These are phyloP conservation scores for Funneliformis caledonium DNA, from an alignment of 371 early-diverging fungal species.

Conservation along the genomic window DNA sequence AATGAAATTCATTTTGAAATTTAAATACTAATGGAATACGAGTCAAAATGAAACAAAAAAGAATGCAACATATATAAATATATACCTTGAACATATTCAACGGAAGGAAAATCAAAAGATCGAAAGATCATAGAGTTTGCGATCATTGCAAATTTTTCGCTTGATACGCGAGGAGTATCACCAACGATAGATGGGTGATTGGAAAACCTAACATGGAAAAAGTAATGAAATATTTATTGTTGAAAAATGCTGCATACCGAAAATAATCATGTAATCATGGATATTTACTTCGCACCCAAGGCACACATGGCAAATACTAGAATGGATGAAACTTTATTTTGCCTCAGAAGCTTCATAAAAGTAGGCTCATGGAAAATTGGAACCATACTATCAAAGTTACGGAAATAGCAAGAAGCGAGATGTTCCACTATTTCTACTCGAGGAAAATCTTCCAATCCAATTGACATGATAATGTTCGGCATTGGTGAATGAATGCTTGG, in stretches of 20 bases:
- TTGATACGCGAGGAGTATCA: constrained; percentile 46
- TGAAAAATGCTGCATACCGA: too few relatives aligned
- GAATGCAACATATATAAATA: too few relatives aligned
- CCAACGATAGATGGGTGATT: constrained; percentile 46
- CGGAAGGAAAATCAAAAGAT: constrained; percentile 57
- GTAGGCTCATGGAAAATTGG: constrained; percentile 56
- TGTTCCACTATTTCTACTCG: constrained; percentile 62
- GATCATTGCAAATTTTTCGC: constrained; percentile 49
- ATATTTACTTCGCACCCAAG: constrained; percentile 41
- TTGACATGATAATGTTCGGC: too few relatives aligned
- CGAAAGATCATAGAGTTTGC: constrained; percentile 44
- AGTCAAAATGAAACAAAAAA: too few relatives aligned
- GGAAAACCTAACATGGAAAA: constrained; percentile 44
- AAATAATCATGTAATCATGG: not conserved
- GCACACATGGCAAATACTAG: constrained; percentile 49
- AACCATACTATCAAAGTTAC: constrained; percentile 56
- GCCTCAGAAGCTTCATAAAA: constrained; percentile 47
- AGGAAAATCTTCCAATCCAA: not conserved
- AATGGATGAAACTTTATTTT: constrained; percentile 47
- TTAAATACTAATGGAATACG: not conserved
- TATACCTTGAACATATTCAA: constrained; percentile 41
- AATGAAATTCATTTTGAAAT: not conserved
- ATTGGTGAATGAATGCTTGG: too few relatives aligned
- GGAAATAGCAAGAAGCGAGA: constrained; percentile 58
- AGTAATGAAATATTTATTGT: not conserved